A percentile compares a stretch with the other conserved stretches of the same genome.
phyloP scores from a whole-genome alignment of 176 grass and related monocot species.

The Pontederia paniculata region DNA sequence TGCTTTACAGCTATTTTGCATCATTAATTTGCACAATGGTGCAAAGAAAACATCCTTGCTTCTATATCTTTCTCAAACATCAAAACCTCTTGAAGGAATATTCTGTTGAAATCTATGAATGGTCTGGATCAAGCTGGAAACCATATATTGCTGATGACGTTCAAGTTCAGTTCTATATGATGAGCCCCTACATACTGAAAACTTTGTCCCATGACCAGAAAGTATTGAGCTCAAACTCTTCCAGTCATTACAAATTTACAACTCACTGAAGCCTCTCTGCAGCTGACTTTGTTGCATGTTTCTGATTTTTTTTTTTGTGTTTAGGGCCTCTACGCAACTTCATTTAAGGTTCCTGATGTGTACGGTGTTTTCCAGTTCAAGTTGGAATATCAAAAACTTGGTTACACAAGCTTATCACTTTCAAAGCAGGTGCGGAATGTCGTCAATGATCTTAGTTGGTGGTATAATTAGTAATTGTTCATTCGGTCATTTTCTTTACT shows the following conservation, averaged over 20 bases:
- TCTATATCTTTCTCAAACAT: constrained; percentile 11
- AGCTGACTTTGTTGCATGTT: neutral
- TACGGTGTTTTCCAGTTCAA: constrained; percentile 99
- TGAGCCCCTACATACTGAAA: constrained; percentile 96
- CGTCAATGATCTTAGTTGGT: neutral
- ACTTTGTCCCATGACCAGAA: constrained; percentile 64
- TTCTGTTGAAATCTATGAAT: constrained; percentile 95
- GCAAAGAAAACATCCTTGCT: neutral
- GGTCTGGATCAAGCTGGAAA: constrained; percentile 93
- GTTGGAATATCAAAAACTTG: constrained; percentile 82
- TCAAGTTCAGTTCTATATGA: constrained; percentile 98
- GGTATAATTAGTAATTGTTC: neutral
- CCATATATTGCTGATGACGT: constrained; percentile 95
- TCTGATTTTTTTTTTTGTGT: neutral
- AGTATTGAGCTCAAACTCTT: constrained; percentile 21
- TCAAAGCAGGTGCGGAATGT: constrained; percentile 69
- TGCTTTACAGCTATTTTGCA: constrained; percentile 6
- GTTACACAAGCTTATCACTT: constrained; percentile 86
- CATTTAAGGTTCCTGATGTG: constrained; percentile 98
- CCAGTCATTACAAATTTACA: too few relatives aligned
- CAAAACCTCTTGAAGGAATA: constrained; percentile 59
- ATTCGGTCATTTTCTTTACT: neutral
- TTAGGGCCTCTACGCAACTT: constrained; percentile 74
- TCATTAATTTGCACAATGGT: neutral
- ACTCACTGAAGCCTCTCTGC: too few relatives aligned